Base-by-base conservation (phyloP, 768 basidiomycete genomes). In the Russula vinacea region DNA sequence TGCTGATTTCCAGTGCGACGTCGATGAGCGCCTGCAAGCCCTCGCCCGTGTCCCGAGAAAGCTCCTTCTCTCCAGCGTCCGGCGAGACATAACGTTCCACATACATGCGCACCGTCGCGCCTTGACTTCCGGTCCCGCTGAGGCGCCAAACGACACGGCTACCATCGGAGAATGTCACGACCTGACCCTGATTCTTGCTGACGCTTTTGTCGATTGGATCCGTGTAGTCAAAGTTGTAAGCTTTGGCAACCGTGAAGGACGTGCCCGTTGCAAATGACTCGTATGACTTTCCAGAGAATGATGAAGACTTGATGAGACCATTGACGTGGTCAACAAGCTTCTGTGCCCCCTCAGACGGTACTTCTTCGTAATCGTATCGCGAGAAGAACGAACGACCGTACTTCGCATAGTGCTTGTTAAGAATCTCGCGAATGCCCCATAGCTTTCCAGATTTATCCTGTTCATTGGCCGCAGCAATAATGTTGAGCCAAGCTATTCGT, bases 311-410 rank as follows among this genome's bases (percentile, higher is more conserved):
- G 75, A 96, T 85, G 42, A 85, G 83, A 11, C 80, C 76, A 74
- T 94, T 85, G 73, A 99, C 78, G 72, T 86, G 80, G 39, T 81
- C 82, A 71, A 98, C 93, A 67, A 99, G 80, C 66, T 86, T 85
- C 71, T 91, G 84, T 51, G 97, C 97, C 37, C 90, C 92, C 42
- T 90, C 90, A 0, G 94, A 93, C 2, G 92, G 82, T 52, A 97
- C 93, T 74, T 98, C 97, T 74, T 99, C 97, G 79, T 99, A 99
- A 78, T 99, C 97, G 76, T 99, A 98, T 66, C 95, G 89, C 70
- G 91, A 95, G 83, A 99, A 99, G 86, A 97, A 98, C 54, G 89
- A 94, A 64, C 97, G 92, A 50, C 97, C 97, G 76, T 99, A 98
- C 71, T 83, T 87, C 66, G 83, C 81, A 78, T 98, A 99, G 80